Evolutionary conservation across 805 yeast genomes (phyloP), one percentile per base, ranked within the genome.

Genomic region (Cyberlindnera meyerae): DNA sequence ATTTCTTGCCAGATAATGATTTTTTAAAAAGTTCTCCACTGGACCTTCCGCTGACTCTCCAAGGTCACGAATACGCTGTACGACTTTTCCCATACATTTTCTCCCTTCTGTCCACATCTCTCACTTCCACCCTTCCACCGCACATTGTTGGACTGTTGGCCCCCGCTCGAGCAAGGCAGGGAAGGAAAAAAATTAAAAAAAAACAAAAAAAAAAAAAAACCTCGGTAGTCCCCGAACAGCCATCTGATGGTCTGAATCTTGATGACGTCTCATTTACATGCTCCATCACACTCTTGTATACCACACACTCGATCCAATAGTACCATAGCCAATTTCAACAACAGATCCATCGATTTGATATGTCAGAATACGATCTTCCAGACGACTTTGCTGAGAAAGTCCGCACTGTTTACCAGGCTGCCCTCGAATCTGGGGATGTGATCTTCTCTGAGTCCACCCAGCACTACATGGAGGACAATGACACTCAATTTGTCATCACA

Each of bases 371-470:
- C 30, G 54, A 45, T 8, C 43, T 71, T 6, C 72, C 76, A 16
- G 57, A 50, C 2, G 53, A 69, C 37, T 65, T 77, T 36, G 46
- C 48, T 9, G 51, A 62, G 9, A 37, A 48, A 11, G 54, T 75
- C 27, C 39, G 56, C 8, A 44, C 51, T 4, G 70, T 63, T 30
- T 81, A 73, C 54, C 61, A 68, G 1, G 51, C 53, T 7, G 90
- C 88, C 0, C 47, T 68, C 3, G 54, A 57, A 8, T 50, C 56
- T 24, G 74, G 74, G 0, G 57, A 68, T 25, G 61, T 83, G 27
- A 53, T 68, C 20, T 78, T 73, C 57, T 69, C 75, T 21, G 77
- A 76, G 11, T 65, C 78, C 2, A 55, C 68, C 6, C 42, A 57
- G 14, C 49, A 51, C 18, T 58, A 46, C 34, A 20, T 58, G 6